phyloP scores from a whole-genome alignment of 257 asterid species.

The Solanum pinnatisectum region DNA sequence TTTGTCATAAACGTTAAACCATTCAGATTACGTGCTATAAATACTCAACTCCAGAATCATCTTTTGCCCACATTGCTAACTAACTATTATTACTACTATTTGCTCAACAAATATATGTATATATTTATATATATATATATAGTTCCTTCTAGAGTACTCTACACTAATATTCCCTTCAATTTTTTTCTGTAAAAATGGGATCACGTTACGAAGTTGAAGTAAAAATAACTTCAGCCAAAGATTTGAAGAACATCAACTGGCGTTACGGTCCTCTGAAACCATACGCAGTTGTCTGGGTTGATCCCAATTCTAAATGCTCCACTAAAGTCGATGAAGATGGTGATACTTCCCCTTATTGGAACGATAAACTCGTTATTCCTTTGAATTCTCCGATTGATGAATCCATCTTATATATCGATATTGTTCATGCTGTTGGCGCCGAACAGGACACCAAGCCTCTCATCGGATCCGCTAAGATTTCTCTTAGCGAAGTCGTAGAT shows the following conservation, averaged over 20 bases:
- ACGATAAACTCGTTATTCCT: neutral
- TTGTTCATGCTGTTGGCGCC: neutral
- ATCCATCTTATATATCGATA: neutral
- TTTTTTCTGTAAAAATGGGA: neutral
- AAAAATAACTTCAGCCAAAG: neutral
- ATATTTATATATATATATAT: too few species aligned
- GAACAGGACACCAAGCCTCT: slow-evolving; percentile 2
- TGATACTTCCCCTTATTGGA: neutral
- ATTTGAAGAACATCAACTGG: slow-evolving; percentile 8
- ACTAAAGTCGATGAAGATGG: neutral
- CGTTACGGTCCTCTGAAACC: slow-evolving; percentile 4
- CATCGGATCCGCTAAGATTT: slow-evolving; percentile 1
- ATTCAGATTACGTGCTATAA: neutral
- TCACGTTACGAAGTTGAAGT: slow-evolving; percentile 3
- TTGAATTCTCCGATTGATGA: neutral
- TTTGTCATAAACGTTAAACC: neutral
- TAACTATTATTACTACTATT: neutral
- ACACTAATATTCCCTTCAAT: neutral
- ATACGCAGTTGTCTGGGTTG: slow-evolving; percentile 4
- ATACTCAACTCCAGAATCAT: neutral
- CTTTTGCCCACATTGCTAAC: neutral
- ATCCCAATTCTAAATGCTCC: neutral
- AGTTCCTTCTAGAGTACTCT: neutral
- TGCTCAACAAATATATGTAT: neutral
- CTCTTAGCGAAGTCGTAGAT: neutral